Base-by-base conservation (phyloP, 1,139 yeast genomes). In the Lodderomyces elongisporus region DNA sequence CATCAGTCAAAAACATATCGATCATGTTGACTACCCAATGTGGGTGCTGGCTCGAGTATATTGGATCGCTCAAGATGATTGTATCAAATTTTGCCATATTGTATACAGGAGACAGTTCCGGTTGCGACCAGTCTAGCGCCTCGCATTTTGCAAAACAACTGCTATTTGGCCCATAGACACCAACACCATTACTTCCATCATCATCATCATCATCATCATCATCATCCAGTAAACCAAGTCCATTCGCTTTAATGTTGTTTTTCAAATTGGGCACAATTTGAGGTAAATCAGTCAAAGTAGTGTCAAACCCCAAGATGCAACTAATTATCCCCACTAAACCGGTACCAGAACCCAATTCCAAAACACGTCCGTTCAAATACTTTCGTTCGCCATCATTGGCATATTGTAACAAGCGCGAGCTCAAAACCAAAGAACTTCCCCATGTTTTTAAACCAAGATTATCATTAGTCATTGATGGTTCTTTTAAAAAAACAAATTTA, bases 301-400 rank as follows among this genome's bases (percentile, higher is more conserved):
- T 69, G 0, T 62, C 50, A 43, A 60, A 68, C 2, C 78, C 85
- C 25, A 71, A 52, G 12, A 63, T 37, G 2, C 73, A 70, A 37
- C 83, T 70, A 0, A 77, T 63, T 28, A 91, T 80, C 0, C 97
- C 96, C 1, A 82, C 84, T 15, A 91, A 61, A 0, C 98, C 98
- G 0, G 98, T 91, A 0, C 98, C 98, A 0, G 97, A 70, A 0
- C 98, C 98, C 16, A 91, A 62, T 50, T 91, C 98, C 10, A 91
- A 56, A 0, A 85, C 70, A 0, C 75, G 69, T 6, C 63, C 64
- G 29, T 39, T 26, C 30, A 70, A 41, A 40, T 62, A 54, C 28
- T 26, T 30, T 25, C 15, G 15, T 14, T 40, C 23, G 3, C 33
- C 31, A n/a, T n/a, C n/a, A n/a, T n/a, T n/a, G n/a, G n/a, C n/a